Base-by-base conservation (phyloP, 1,139 yeast genomes). In the Blastobotrys proliferans region DNA sequence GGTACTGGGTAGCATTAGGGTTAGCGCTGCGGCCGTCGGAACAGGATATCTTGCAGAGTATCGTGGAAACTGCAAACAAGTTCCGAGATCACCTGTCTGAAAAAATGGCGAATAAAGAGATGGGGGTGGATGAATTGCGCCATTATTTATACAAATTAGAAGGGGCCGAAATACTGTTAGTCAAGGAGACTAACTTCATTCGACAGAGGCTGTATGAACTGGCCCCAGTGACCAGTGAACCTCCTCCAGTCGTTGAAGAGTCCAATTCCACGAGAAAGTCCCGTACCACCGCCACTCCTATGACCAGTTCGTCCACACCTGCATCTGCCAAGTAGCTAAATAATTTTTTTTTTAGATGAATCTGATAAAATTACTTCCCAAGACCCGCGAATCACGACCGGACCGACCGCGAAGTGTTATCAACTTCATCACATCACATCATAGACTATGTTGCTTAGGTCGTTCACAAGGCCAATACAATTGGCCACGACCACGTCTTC, bases 131-230 rank as follows among this genome's bases (percentile, higher is more conserved):
- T n/a, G 64, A 66, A 13, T 43, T 74, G 21, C 65, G 70, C 38
- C 72, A 68, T 47, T 70, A 67, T 41, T 49, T 74, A 41, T 62
- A 78, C 37, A 75, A 75, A 51, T 50, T 75, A 27, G 71, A 67
- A 43, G 80, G 78, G 10, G 57, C 53, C 8, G 59, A 62, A 36
- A 56, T 68, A 10, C 44, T 61, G 36, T 49, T 68, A 38, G 45
- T 56, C 1, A 52, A 56, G 6, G 64, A 66, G 37, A 52, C 54
- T 22, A 61, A 60, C 30, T 54, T 54, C n/a, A 37, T 68, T 26
- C 54, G 62, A 40, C 57, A 54, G 39, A 46, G 52, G 44, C 36
- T 59, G 5, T 57, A 60, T 52, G 35, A 46, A 33, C 38, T 56
- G 27, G 62, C 53, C 10, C 64, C 61, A 6, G 45, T 51, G 33